These are phyloP conservation scores for Vararia minispora DNA, from an alignment of 768 basidiomycete genomes.

Conservation along the genomic window DNA sequence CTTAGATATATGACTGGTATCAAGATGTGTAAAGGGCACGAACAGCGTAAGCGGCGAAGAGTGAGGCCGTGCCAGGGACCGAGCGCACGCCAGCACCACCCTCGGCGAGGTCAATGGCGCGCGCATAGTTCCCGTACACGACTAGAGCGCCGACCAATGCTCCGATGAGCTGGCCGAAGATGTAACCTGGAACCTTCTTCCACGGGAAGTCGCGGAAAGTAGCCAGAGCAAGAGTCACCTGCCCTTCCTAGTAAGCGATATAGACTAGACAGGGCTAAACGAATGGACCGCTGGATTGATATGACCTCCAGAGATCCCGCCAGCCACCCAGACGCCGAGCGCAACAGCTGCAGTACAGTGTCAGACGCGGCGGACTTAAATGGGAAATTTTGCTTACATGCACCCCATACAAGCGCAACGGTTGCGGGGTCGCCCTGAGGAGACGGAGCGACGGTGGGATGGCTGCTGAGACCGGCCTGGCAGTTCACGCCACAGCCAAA, in stretches of 20 bases:
- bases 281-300: constrained; percentile 24
- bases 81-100: constrained; percentile 46
- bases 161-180: constrained; percentile 53
- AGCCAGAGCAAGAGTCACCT: constrained; percentile 65
- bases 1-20: background rate
- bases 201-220: constrained; percentile 67
- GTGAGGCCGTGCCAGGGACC: constrained; percentile 39
- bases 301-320: constrained; percentile 63
- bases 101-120: constrained; percentile 56
- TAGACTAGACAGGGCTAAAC: background rate
- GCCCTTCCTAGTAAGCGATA: background rate
- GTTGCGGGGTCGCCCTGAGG: constrained; percentile 16
- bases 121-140: constrained; percentile 54
- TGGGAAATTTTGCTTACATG: constrained; percentile 9
- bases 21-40: constrained; percentile 14
- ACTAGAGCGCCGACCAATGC: constrained; percentile 45
- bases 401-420: constrained; percentile 15
- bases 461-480: constrained; percentile 15
- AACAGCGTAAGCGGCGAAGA: constrained; percentile 56
- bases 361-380: background rate
- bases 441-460: constrained; percentile 12
- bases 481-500: constrained; percentile 15
- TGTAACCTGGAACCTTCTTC: constrained; percentile 67
- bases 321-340: constrained; percentile 58
- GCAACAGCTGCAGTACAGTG: constrained; percentile 35